Evolutionary conservation across 1,139 yeast species (phyloP).

Genomic region (Kodamaea alishanica): DNA sequence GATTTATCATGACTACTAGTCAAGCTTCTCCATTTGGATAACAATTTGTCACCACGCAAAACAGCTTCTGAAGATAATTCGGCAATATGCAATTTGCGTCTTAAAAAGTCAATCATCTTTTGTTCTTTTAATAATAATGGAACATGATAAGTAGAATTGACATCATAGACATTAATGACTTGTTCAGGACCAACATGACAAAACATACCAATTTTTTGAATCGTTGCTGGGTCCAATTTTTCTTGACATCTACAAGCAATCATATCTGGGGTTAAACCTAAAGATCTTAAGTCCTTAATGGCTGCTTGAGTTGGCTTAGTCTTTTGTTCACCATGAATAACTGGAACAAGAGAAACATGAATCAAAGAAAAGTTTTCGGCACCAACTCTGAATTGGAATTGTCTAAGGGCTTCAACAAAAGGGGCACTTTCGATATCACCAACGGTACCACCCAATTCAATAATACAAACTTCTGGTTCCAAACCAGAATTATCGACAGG

Average conservation of each 20-base stretch:
- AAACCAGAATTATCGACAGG: constrained; percentile 92
- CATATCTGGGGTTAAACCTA: constrained; percentile 94
- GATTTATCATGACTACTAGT: constrained; percentile 79
- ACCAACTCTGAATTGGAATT: constrained; percentile 97
- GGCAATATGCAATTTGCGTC: constrained; percentile 61
- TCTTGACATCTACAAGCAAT: constrained; percentile 97
- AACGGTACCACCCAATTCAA: constrained; percentile 98
- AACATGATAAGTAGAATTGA: constrained; percentile 94
- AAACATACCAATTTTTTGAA: constrained; percentile 95
- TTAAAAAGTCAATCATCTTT: constrained; percentile 72
- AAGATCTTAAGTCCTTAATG: constrained; percentile 88
- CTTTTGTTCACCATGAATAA: constrained; percentile 96
- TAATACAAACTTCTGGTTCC: constrained; percentile 89
- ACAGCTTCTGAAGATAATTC: constrained; percentile 53
- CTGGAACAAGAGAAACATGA: constrained; percentile 96
- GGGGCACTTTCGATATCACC: constrained; percentile 99
- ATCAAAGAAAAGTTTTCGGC: constrained; percentile 89
- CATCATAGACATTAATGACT: constrained; percentile 95
- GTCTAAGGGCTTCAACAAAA: constrained; percentile 97
- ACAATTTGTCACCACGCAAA: constrained; percentile 62
- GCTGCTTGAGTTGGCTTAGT: constrained; percentile 99
- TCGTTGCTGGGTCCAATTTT: constrained; percentile 74
- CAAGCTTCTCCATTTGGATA: constrained; percentile 74
- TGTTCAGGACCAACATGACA: constrained; percentile 98
- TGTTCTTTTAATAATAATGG: constrained; percentile 89